Base-by-base conservation (phyloP, 2,329 filamentous ascomycete species). In the Aplosporella prunicola region DNA sequence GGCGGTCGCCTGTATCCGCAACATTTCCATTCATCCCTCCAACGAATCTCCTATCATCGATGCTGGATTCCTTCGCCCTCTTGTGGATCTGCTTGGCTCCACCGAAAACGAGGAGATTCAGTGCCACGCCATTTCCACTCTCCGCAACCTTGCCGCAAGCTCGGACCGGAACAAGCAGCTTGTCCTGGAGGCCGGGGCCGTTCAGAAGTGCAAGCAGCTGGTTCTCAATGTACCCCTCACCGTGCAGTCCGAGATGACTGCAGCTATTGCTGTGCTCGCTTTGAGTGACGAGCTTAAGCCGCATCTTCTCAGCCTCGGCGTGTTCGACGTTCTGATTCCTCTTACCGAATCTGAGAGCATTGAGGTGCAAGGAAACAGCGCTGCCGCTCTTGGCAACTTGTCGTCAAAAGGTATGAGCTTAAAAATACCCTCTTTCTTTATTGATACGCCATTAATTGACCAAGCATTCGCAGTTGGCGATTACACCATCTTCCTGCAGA, bases 31-130 rank as follows among this genome's bases (percentile, higher is more conserved):
- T 48, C 91, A 98, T 57, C 91, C 91, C 13, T 71, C 89, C 55
- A 98, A 98, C 62, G 91, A 98, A 63, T 95, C 89, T 9, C 91
- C 91, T 0, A 98, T 98, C 47, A 98, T 98, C 53, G 91, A 98
- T 54, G 89, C 89, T 26, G 91, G 89, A 41, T 98, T 98, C 62
- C 64, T 98, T 43, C 88, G 87, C 57, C 91, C 91, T 1, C 66
- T 98, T 39, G 91, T 98, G 16, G 88, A 96, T 48, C 72, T 98
- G 1, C 74, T 98, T 6, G 89, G 91, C 35, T 93, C 87, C 8
- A 95, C 88, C 1, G 89, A 96, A 51, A 95, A 95, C 55, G 91
- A 98, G 61, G 91, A 98, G 58, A 98, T 98, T 35, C 91, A 98
- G 58, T 98, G 91, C 56, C 91, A 98, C 56, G 91, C 91, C 40